Base-by-base conservation (phyloP, 495 filamentous ascomycete genomes). In the Saxophila tyrrhenica region DNA sequence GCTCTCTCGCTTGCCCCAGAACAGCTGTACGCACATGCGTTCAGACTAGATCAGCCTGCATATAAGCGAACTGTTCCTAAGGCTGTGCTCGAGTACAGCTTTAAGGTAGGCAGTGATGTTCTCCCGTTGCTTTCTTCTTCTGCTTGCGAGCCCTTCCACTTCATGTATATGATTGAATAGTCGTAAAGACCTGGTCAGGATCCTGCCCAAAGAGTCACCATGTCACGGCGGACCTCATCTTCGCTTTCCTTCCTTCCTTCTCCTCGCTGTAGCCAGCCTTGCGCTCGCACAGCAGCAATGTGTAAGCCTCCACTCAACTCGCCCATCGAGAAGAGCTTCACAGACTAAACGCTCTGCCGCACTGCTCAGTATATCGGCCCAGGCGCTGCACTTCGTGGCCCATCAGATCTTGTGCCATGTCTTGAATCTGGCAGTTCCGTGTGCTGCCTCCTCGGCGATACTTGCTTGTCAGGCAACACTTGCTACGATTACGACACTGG, bases 391-490 rank as follows among this genome's bases (percentile, higher is more conserved):
- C 41, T 8, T 17, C 16, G 41, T 17, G 41, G 8, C 16, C 41
- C 41, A 44, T 7, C 41, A 5, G 16, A 17, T 17, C 41, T 44
- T 5, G 15, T 21, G 41, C 41, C 41, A 7, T 17, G 41, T n/a
- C 13, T 35, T 5, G 29, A 44, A 8, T 8, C 19, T 44, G 39
- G 48, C 8, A 17, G 19, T 20, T 49, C 19, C 19, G 38, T 49
- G 2, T 61, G 49, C 51, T 54, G 55, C 39, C 35, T 57, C 3
- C 24, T 52, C 8, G 57, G 54, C 22, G 53, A 51, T 25, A 51
- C 48, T 24, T 56, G 58, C 41, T 49, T 56, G 3, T 52, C 49
- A 11, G 58, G 54, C 24, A 59, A 59, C 47, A 21, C 57, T 17
- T 59, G 57, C 25, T 59, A 53, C 35, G 29, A 59, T 25, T 42